Base-by-base conservation (phyloP, 225 moss, liverwort and hornwort genomes). In the Lunularia cruciata region DNA sequence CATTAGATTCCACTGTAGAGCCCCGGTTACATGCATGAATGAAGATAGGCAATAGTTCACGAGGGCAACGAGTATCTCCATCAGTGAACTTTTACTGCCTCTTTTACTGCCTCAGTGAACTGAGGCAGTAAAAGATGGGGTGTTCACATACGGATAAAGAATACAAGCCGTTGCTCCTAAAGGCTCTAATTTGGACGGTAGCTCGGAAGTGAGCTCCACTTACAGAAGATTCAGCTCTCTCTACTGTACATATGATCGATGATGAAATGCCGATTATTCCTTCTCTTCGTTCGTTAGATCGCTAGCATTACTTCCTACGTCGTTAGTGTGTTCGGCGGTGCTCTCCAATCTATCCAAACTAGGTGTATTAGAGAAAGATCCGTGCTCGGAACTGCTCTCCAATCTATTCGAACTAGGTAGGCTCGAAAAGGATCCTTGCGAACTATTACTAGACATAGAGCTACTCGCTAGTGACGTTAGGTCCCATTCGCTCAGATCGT, bases 401-500 rank as follows among this genome's bases (percentile, higher is more conserved):
- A 49, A 4, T 67, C n/a, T 37, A 26, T 67, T 47, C 67, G 52
- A 35, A 31, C 40, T 67, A 26, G 32, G 22, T 4, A 67, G 51
- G 33, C 34, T 47, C 6, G 46, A 30, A 52, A 67, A 23, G 26
- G 52, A 67, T 0, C 20, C 20, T 53, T 47, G 47, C 7, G 65
- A 65, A 32, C 65, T 47, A 20, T n/a, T 48, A 7, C 65, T 47
- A n/a, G 4, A 30, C 0, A 65, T 47, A 20, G 67, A 67, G 31
- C 67, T 67, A 10, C 42, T 38, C 55, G 27, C 65, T 28, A 57
- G 30, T 15, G 72, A 68, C 52, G 70, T 47, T 38, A 47, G 54
- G 36, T 77, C 77, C 73, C 49, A 71, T 32, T 77, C 77, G 30
- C 77, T 73, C n/a, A 69, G 67, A 26, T 63, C 54, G n/a, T 53